Evolutionary conservation across 805 yeast genomes (phyloP).

Genomic region (Yamadazyma nakazawae): DNA sequence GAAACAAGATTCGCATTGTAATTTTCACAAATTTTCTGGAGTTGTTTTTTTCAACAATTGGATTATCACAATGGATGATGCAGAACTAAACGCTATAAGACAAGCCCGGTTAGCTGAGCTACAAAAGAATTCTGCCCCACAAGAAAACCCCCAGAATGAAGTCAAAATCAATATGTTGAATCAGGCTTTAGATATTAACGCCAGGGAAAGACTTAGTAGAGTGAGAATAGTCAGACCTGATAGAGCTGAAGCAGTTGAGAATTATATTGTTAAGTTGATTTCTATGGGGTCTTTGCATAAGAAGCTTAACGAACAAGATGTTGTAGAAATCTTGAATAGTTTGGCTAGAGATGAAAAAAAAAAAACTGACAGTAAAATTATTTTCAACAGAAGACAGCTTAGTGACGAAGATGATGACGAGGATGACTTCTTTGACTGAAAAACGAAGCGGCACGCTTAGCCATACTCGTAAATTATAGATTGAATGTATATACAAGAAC

Average conservation of each 20-base stretch:
- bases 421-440: constrained; percentile 32
- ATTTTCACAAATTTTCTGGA: neutral
- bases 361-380: constrained; percentile 61
- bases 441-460: neutral
- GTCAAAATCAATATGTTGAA: constrained; percentile 46
- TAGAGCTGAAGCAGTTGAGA: constrained; percentile 84
- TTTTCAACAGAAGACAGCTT: constrained; percentile 46
- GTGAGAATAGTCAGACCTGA: constrained; percentile 90
- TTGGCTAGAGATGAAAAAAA: constrained; percentile 66
- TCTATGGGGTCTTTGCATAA: constrained; percentile 72
- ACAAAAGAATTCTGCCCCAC: constrained; percentile 46
- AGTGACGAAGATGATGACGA: constrained; percentile 28
- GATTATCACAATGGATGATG: constrained; percentile 62
- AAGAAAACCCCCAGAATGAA: constrained; percentile 30
- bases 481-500: neutral
- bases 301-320: constrained; percentile 76
- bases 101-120: constrained; percentile 89
- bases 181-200: constrained; percentile 75
- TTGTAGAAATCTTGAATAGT: constrained; percentile 80
- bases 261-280: constrained; percentile 66
- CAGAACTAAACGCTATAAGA: constrained; percentile 84
- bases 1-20: neutral
- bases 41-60: neutral
- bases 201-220: constrained; percentile 82
- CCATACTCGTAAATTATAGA: neutral